Percentiles rank a stretch among this genome's conserved stretches.
phyloP scores from a whole-genome alignment of 179 eudicot species.

The Heliamphora pulchella region DNA sequence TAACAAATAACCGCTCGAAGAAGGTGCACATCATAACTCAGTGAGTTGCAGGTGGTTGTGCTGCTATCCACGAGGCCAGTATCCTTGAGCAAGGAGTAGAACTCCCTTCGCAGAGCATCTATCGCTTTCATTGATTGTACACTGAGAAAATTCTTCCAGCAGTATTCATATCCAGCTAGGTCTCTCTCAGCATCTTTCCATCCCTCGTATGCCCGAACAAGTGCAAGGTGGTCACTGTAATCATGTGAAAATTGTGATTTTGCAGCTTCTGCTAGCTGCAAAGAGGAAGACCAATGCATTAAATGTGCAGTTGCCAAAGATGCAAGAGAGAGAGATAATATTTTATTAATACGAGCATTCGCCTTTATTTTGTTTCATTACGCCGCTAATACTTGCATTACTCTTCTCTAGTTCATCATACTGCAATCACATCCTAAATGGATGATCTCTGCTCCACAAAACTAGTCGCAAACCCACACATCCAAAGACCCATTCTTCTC shows the following conservation, averaged over 20 bases:
- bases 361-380: too few relatives aligned
- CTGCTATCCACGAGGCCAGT: conserved; percentile 64
- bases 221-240: conserved; percentile 73
- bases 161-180: conserved; percentile 56
- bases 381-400: background rate
- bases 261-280: conserved; percentile 79
- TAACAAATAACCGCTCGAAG: conserved; percentile 66
- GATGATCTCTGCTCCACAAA: background rate
- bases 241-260: conserved; percentile 68
- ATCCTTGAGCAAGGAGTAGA: conserved; percentile 56
- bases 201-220: conserved; percentile 78
- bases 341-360: too few relatives aligned
- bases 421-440: background rate
- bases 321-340: background rate
- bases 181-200: conserved; percentile 71
- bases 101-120: conserved; percentile 67
- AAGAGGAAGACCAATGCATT: conserved; percentile 3
- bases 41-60: conserved; percentile 33
- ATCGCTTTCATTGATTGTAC: conserved; percentile 77
- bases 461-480: background rate
- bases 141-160: conserved; percentile 80
- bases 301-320: background rate
- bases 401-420: background rate
- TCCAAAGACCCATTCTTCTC: background rate
- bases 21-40: conserved; percentile 61